Evolutionary conservation across 257 asterid genomes (phyloP), one percentile per base, ranked within the genome.

Genomic region (Fraxinus excelsior): DNA sequence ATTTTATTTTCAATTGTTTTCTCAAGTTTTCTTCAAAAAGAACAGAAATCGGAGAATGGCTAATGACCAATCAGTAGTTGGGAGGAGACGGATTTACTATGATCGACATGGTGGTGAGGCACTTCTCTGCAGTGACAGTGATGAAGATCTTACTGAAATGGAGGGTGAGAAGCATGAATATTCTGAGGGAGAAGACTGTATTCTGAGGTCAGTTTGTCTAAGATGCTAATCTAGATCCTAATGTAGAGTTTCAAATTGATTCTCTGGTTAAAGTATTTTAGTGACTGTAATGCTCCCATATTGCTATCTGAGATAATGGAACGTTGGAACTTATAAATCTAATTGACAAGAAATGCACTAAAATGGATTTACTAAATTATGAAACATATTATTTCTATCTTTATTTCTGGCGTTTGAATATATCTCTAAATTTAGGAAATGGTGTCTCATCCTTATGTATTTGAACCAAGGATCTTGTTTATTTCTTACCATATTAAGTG

Each of bases 21-120:
- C 85, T 87, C 80, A 82, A 71, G 70, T 82, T 70, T 84, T 75
- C 79, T 89, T 87, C 77, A 80, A 89, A 79, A 86, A 82, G 85
- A 85, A 82, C 97, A 91, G 97, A 85, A 96, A 93, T 83, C 98
- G 89, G 90, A 88, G 97, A 89, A 96, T 91, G 98, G 89, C 97
- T 73, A 98, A 91, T 83, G 99, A 96, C 80, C 98, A 96, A 77
- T 91, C 99, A 34, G 97, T 93, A 40, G 85, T 88, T 58, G 98
- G 98, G 80, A 91, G 94, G 72, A 89, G 97, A 78, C 93, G 93
- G 42, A 96, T 96, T 76, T 96, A 96, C 85, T 96, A 95, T 81
- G 98, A 93, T 83, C 88, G 86, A 72, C 91, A 89, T 77, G 95
- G 97, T 77, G 87, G 97, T 70, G 99, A 96, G 91, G 93, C 99